Base-by-base conservation (phyloP, 352 stramenopile species). In the Achlya hypogyna region DNA sequence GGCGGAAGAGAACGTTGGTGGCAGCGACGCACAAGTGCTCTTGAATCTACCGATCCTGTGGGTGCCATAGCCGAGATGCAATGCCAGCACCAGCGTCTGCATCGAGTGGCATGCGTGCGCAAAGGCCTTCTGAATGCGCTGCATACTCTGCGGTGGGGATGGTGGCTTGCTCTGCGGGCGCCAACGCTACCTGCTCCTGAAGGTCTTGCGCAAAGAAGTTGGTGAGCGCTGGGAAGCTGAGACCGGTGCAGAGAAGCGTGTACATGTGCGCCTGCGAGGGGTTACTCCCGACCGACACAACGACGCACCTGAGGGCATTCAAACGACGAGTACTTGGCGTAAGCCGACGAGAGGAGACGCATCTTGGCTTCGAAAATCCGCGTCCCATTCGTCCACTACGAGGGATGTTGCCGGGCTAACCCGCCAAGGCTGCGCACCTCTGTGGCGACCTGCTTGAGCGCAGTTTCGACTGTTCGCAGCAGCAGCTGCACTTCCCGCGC, bases 281-380 rank as follows among this genome's bases (percentile, higher is more conserved):
- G 16, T 60, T 22, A 2, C 16, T 12, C 20, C 16, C 49, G 49
- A 27, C 25, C 25, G 0, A n/a, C n/a, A n/a, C n/a, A n/a, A n/a
- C n/a, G n/a, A n/a, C n/a, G n/a, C n/a, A 67, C 60, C 51, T 67
- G 60, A 54, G 60, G 60, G 0, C 45, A 29, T 51, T 67, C 38
- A 14, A 28, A 18, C 16, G 38, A 49, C 14, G 14, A 31, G 47
- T 58, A 67, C 42, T 58, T 58, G 20, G 38, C 60, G 35, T 67
- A 67, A 5, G 25, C 60, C 9, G 20, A 32, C n/a, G 18, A 49
- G 0, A 67, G 51, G 14, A 67, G 23, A 8, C 42, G 45, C 42
- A 67, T 42, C 34, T 67, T 67, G 8, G 60, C 60, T 38, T 67
- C 40, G 20, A 67, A 67, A 5, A 67, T 20, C 9, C 47, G 42